These are phyloP conservation scores for Lupinus albus DNA, from an alignment of 306 rosid genomes.

Conservation along the genomic window DNA sequence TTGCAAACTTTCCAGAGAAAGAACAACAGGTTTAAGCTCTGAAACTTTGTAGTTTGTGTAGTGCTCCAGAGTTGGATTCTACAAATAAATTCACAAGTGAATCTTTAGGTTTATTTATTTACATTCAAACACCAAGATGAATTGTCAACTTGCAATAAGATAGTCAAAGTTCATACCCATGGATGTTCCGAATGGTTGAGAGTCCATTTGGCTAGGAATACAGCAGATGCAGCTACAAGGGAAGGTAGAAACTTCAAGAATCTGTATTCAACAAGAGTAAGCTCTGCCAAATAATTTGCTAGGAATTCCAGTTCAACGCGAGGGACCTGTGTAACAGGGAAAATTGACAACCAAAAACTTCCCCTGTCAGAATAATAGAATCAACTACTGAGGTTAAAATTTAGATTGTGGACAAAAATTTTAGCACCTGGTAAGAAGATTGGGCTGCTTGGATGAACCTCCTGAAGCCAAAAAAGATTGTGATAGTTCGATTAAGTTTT, in stretches of 20 bases:
- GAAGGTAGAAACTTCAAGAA: conserved; percentile 83
- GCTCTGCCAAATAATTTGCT: conserved; percentile 85
- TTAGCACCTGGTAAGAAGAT: conserved; percentile 65
- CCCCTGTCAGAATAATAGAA: neutral
- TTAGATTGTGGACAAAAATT: conserved; percentile 12
- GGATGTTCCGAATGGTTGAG: conserved; percentile 71
- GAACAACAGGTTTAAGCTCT: conserved; percentile 66
- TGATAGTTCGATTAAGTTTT: conserved; percentile 19
- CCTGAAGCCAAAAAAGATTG: conserved; percentile 52
- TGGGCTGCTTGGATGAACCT: conserved; percentile 84
- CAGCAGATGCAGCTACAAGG: conserved; percentile 80
- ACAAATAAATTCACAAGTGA: conserved; percentile 41
- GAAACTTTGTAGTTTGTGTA: conserved; percentile 70
- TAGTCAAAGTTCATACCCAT: conserved; percentile 62
- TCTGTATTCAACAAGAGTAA: conserved; percentile 73
- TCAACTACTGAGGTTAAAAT: conserved; percentile 15
- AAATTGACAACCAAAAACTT: conserved; percentile 6
- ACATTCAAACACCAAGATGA: neutral
- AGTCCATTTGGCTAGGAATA: conserved; percentile 93
- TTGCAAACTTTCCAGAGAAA: conserved; percentile 74
- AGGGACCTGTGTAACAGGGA: conserved; percentile 54
- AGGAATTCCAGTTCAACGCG: conserved; percentile 65
- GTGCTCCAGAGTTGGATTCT: conserved; percentile 80
- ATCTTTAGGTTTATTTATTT: conserved; percentile 23
- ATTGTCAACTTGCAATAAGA: conserved; percentile 3